Base-by-base conservation (phyloP, 2,329 filamentous ascomycete species). In the Cercospora sesami region DNA sequence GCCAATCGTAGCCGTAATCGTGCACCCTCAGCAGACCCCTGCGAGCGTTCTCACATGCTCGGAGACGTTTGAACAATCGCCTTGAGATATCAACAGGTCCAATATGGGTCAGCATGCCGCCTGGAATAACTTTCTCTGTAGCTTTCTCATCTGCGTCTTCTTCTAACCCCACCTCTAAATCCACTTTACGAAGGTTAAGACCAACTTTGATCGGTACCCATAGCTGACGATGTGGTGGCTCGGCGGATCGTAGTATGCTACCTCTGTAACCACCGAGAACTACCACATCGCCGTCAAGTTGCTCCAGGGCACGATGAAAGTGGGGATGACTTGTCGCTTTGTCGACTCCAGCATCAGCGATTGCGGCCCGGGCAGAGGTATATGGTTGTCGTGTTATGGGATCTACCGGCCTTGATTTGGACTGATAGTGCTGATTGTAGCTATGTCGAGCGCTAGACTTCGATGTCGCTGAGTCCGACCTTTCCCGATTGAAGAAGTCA, bases 151-250 rank as follows among this genome's bases (percentile, higher is more conserved):
- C 94, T 66, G 96, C 94, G 73, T 93, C 90, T 33, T 76, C 74
- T 14, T 91, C 86, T 4, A 97, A 81, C 0, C 93, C 94, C 9
- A 98, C 90, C 77, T 96, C 93, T 4, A 98, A 84, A 77, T 98
- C 92, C 2, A 94, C 94, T 77, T 95, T 97, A 65, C 94, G 90
- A 69, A 97, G 87, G 73, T 96, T 97, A 61, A 98, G 82, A 0
- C 94, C 94, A 30, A 97, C 90, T 79, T 97, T 97, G 75, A 97
- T 90, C 0, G 94, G 94, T 1, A 96, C 92, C 94, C 94, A 98
- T 0, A 97, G 82, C 77, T 96, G 93, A n/a, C 93, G 89, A 75
- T 94, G 88, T 4, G 91, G 91, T 8, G 91, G 86, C 69, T 93
- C 89, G 10, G 92, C 90, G 10, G 93, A 96, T 31, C 94, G 89